Conservation (phyloP, 306 rosid species). For the Herpetospermum pedunculosum region DNA sequence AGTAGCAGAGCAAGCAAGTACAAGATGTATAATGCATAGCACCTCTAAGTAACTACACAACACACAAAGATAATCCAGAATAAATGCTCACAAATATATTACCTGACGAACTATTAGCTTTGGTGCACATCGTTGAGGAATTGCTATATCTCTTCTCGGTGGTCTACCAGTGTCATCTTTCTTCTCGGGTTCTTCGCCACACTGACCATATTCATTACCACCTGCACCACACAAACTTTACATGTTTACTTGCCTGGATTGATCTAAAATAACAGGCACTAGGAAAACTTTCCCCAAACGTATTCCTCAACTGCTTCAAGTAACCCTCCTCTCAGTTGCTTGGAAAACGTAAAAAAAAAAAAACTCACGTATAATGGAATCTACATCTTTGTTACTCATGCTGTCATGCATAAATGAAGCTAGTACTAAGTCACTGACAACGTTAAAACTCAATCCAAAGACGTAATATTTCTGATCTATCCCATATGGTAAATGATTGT, state of each 20-base stretch:
- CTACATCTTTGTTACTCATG: neutral
- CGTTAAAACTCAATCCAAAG: neutral
- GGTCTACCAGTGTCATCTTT: constrained; percentile 74
- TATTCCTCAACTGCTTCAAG: neutral
- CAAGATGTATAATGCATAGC: neutral
- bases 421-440: neutral
- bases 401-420: neutral
- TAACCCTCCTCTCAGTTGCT: neutral
- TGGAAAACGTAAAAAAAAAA: neutral
- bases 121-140: constrained; percentile 94
- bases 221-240: constrained; percentile 36
- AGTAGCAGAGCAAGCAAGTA: neutral
- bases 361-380: neutral
- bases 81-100: neutral
- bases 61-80: neutral
- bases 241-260: constrained; percentile 5
- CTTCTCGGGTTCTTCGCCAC: constrained; percentile 95
- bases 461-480: neutral
- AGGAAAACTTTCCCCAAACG: neutral
- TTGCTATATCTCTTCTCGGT: constrained; percentile 78
- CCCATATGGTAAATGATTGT: neutral
- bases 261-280: neutral
- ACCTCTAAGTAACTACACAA: neutral
- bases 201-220: constrained; percentile 97
- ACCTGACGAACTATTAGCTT: constrained; percentile 80